These are phyloP conservation scores for Colletotrichum tabaci DNA, from an alignment of 2,329 filamentous ascomycete genomes.

Conservation along the genomic window DNA sequence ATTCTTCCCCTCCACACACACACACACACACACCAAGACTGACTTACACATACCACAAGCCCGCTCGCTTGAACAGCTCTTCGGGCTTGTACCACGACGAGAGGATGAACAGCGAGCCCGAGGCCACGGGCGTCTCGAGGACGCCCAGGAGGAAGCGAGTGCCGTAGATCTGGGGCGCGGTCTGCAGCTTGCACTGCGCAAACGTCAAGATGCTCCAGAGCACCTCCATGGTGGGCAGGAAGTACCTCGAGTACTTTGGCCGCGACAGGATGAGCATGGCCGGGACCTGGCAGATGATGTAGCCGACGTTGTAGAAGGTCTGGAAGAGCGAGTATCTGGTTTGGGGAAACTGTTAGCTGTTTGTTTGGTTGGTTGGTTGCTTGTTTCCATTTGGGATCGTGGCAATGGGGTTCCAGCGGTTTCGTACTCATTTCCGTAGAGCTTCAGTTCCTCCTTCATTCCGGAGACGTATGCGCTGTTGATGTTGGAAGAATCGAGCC, in stretches of 20 bases:
- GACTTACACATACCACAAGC: constrained; percentile 62
- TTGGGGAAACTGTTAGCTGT: background rate
- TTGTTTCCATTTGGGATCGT: no score
- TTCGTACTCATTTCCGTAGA: constrained; percentile 51
- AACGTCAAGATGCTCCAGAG: constrained; percentile 46
- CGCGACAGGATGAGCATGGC: constrained; percentile 40
- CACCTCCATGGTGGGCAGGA: constrained; percentile 44
- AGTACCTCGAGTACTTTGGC: constrained; percentile 44
- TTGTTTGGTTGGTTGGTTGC: no score
- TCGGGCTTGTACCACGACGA: constrained; percentile 50
- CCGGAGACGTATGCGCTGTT: constrained; percentile 57
- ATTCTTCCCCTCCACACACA: background rate
- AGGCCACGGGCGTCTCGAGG: constrained; percentile 42
- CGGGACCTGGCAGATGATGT: constrained; percentile 41
- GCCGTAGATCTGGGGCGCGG: constrained; percentile 48
- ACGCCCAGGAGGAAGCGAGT: constrained; percentile 50
- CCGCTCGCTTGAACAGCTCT: constrained; percentile 61
- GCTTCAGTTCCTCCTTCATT: constrained; percentile 54
- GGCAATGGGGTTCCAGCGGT: background rate
- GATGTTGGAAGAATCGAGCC: constrained; percentile 55
- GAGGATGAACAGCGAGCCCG: constrained; percentile 46
- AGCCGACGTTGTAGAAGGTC: constrained; percentile 42
- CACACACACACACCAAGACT: no score
- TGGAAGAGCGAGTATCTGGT: constrained; percentile 39
- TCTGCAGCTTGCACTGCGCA: constrained; percentile 46